Evolutionary conservation across 306 rosid genomes (phyloP).

Genomic region (Quercus variabilis): DNA sequence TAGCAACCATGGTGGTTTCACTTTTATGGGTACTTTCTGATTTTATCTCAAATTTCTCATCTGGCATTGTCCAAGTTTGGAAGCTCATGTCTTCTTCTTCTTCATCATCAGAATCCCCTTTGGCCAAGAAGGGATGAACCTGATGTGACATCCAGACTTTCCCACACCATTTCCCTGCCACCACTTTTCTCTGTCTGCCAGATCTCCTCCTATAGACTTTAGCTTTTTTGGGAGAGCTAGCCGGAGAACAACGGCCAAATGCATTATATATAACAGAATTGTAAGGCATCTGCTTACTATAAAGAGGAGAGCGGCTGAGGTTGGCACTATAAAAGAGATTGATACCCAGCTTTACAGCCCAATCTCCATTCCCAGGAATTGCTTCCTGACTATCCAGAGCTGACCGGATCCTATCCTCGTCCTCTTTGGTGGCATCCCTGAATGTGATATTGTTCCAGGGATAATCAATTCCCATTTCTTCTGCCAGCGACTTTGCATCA

Average conservation of each 20-base stretch:
- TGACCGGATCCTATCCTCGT: constrained; percentile 72
- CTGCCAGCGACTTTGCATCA: constrained; percentile 70
- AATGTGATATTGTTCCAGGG: constrained; percentile 57
- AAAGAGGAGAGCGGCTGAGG: constrained; percentile 89
- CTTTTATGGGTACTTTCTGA: constrained; percentile 36
- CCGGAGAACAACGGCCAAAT: constrained; percentile 75
- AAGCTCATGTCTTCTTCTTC: constrained; percentile 39
- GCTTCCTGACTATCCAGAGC: constrained; percentile 94
- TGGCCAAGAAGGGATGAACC: constrained; percentile 79
- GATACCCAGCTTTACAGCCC: constrained; percentile 97
- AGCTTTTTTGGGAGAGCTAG: constrained; percentile 48
- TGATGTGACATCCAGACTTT: constrained; percentile 98
- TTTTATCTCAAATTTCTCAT: constrained; percentile 53
- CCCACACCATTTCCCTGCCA: constrained; percentile 99
- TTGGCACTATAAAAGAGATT: constrained; percentile 96
- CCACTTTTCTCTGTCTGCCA: constrained; percentile 68
- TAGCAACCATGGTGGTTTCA: constrained; percentile 28
- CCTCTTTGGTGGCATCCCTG: constrained; percentile 67
- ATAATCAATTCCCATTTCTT: constrained; percentile 63
- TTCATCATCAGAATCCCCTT: constrained; percentile 60
- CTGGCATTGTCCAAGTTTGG: constrained; percentile 43
- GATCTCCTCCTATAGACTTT: constrained; percentile 70
- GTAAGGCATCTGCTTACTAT: constrained; percentile 98
- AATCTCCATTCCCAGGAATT: constrained; percentile 82
- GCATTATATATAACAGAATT: constrained; percentile 87